Conservation (phyloP, 129 eudicot species). For the Logfia minima region DNA sequence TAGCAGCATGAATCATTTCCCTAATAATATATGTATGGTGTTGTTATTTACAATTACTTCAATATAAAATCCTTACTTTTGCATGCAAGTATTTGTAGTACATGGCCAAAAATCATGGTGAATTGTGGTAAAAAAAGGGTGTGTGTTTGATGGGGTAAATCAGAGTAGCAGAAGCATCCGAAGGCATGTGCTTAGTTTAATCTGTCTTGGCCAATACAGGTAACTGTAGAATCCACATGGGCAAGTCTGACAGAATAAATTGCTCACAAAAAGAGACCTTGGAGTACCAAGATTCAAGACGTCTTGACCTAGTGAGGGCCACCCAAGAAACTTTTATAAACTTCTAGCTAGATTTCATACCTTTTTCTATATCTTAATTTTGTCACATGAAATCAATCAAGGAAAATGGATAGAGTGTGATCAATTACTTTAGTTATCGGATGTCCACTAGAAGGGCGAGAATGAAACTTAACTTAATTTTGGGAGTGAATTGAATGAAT, state of each 20-base stretch:
- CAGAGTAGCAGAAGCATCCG: slow-evolving; percentile 31
- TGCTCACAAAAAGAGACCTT: slow-evolving; percentile 33
- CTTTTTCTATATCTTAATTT: slow-evolving; percentile 19
- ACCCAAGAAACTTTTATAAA: slow-evolving; percentile 28
- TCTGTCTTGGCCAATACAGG: slow-evolving; percentile 50
- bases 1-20: not conserved
- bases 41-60: not conserved
- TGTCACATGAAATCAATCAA: not conserved
- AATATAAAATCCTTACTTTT: slow-evolving; percentile 15
- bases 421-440: not conserved
- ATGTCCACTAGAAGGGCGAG: too few species aligned
- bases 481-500: slow-evolving; percentile 17
- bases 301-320: slow-evolving; percentile 37
- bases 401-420: not conserved
- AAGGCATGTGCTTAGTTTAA: slow-evolving; percentile 38
- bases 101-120: slow-evolving; percentile 29
- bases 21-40: slow-evolving; percentile 1
- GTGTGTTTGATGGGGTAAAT: slow-evolving; percentile 27
- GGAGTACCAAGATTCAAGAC: slow-evolving; percentile 25
- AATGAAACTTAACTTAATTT: not conserved
- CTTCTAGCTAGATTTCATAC: slow-evolving; percentile 36
- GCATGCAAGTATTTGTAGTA: slow-evolving; percentile 27
- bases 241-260: slow-evolving; percentile 54
- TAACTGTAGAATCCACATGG: slow-evolving; percentile 53
- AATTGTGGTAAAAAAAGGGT: slow-evolving; percentile 37